A percentile compares a stretch with the other conserved stretches of the same genome.
Conservation (phyloP, 108 stramenopile genomes). For the Craspedostauros australis region DNA sequence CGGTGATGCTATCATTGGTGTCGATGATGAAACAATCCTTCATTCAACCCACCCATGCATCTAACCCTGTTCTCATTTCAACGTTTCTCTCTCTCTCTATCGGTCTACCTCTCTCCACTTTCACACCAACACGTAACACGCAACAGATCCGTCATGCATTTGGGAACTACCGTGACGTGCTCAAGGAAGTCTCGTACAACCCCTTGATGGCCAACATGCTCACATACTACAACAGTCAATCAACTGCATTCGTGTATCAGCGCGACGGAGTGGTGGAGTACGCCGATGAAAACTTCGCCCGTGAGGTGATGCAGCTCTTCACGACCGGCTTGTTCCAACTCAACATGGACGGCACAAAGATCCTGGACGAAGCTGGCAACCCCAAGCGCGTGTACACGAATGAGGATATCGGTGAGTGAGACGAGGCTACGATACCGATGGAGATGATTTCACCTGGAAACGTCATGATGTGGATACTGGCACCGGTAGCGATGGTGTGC, state of each 20-base stretch:
- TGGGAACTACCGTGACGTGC: slow-evolving; percentile 65
- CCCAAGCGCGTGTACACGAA: slow-evolving; percentile 51
- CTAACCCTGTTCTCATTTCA: no score
- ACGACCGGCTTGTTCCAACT: slow-evolving; percentile 54
- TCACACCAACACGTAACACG: no score
- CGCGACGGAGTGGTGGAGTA: slow-evolving; percentile 4
- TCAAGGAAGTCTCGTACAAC: slow-evolving; percentile 44
- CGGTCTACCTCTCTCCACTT: no score
- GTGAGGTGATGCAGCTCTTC: slow-evolving; percentile 73
- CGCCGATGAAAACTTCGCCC: slow-evolving; percentile 46
- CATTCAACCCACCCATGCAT: no score
- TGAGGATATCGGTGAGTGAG: slow-evolving; percentile 53
- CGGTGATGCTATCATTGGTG: background rate
- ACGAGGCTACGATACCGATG: background rate
- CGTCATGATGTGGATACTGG: no score
- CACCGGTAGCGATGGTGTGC: no score
- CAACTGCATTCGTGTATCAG: background rate
- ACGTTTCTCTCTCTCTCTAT: no score
- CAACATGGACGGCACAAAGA: slow-evolving; percentile 53
- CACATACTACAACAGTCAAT: slow-evolving; percentile 30
- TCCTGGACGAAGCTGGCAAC: slow-evolving; percentile 29
- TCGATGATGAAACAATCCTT: no score
- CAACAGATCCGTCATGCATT: slow-evolving; percentile 70
- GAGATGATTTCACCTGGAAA: background rate
- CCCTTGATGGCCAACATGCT: slow-evolving; percentile 57